These are phyloP conservation scores for Emergomyces africanus DNA, from an alignment of 2,329 filamentous ascomycete genomes.

Conservation along the genomic window DNA sequence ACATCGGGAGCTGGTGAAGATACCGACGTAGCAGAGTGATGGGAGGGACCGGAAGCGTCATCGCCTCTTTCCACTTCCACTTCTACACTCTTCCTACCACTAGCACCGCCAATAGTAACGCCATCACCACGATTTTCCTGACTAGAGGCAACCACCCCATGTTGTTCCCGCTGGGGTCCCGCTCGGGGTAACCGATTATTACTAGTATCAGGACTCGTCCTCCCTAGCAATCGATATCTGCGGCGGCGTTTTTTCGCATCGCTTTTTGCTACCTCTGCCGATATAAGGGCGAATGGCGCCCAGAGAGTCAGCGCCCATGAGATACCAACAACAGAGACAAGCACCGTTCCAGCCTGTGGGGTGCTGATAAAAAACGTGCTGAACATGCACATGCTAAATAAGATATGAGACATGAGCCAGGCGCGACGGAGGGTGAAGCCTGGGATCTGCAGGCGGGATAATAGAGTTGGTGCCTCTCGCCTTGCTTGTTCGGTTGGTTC, in stretches of 20 bases:
- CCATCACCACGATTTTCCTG: neutral
- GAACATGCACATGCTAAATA: slow-evolving; percentile 72
- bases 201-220: slow-evolving; percentile 14
- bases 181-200: slow-evolving; percentile 13
- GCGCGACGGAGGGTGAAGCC: slow-evolving; percentile 76
- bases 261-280: slow-evolving; percentile 75
- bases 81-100: neutral
- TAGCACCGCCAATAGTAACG: neutral
- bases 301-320: slow-evolving; percentile 89
- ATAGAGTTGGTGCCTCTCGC: slow-evolving; percentile 21
- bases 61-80: slow-evolving; percentile 10
- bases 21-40: neutral
- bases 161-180: slow-evolving; percentile 17
- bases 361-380: slow-evolving; percentile 66
- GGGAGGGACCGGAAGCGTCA: slow-evolving; percentile 9
- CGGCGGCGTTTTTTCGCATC: slow-evolving; percentile 52
- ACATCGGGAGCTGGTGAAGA: neutral
- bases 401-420: slow-evolving; percentile 74
- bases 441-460: slow-evolving; percentile 59
- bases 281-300: slow-evolving; percentile 93
- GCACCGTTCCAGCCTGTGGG: slow-evolving; percentile 57
- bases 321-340: slow-evolving; percentile 73
- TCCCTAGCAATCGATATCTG: slow-evolving; percentile 23
- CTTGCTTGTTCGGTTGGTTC: slow-evolving; percentile 3
- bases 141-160: neutral